Evolutionary conservation across 1,284 basidiomycete species (phyloP), one percentile per base, ranked within the genome.

Genomic region (Boletus sp.): DNA sequence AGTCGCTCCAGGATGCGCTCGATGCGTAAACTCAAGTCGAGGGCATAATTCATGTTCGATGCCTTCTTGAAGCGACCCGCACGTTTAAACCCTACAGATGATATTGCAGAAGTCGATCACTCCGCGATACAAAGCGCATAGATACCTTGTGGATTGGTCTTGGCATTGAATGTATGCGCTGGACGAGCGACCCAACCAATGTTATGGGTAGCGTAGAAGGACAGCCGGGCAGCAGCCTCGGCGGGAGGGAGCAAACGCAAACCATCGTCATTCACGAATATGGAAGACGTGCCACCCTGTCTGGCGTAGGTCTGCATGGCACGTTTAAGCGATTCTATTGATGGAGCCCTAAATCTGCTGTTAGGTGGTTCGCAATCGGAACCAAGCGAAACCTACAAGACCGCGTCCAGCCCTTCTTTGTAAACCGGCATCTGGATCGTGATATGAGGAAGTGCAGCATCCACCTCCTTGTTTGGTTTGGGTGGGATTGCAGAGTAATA

Each of bases 31-130:
- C 85, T 88, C 6, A 92, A 72, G 37, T 73, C 72, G 26, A 89
- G 77, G 2, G 78, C 88, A 64, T 89, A 91, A 68, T 94, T 94
- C 85, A 93, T 88, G 68, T 94, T 93, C 1, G 82, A 84, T 0
- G 88, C 89, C 68, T 93, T 93, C 75, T 93, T 92, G 75, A 92
- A 93, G 25, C 88, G 81, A 51, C 91, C 91, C n/a, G 87, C 84
- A 45, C 91, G 86, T 47, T 80, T 75, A 71, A 82, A 93, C 0
- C 87, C 88, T 66, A 29, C 6, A 14, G 35, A 41, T 7, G 14
- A 13, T 6, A 12, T 41, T 32, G 32, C 12, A 19, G 46, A 20
- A 25, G 4, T 17, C 12, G 27, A 23, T 10, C 6, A 37, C 5
- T 2, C 2, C 5, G 12, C 5, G 27, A 17, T 10, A 25, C 2